A percentile compares a stretch with the other conserved stretches of the same genome.
These are phyloP conservation scores for Neodidymelliopsis sp. DNA, from an alignment of 2,329 filamentous ascomycete genomes.

Conservation along the genomic window DNA sequence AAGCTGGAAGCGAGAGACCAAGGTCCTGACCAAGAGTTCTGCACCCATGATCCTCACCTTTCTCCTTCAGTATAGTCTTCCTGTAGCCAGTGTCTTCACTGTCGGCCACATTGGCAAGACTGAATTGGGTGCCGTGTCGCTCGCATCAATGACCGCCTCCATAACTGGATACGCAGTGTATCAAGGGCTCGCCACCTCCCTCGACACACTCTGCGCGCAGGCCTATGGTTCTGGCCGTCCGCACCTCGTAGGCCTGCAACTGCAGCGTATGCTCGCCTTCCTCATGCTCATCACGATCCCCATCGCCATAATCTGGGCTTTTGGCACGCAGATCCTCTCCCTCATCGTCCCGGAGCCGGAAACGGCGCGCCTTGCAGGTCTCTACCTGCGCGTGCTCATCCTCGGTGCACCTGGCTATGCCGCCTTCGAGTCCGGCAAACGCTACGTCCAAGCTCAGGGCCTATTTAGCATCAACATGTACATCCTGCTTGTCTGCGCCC, in stretches of 20 bases:
- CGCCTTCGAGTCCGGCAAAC: slow-evolving; percentile 80
- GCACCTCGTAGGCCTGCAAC: slow-evolving; percentile 83
- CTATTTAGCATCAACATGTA: slow-evolving; percentile 85
- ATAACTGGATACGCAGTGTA: slow-evolving; percentile 59
- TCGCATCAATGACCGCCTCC: slow-evolving; percentile 58
- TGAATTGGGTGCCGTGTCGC: slow-evolving; percentile 57
- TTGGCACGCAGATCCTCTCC: slow-evolving; percentile 68
- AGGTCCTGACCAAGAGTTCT: slow-evolving; percentile 70
- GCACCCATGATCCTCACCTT: slow-evolving; percentile 57
- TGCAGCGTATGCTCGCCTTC: slow-evolving; percentile 83
- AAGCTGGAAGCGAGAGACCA: slow-evolving; percentile 88
- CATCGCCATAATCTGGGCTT: slow-evolving; percentile 74
- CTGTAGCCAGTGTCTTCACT: slow-evolving; percentile 57
- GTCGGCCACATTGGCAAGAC: slow-evolving; percentile 59
- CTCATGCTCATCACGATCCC: slow-evolving; percentile 75
- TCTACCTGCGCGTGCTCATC: slow-evolving; percentile 75
- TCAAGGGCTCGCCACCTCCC: slow-evolving; percentile 78
- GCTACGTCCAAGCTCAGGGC: slow-evolving; percentile 87
- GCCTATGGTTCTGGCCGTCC: slow-evolving; percentile 92
- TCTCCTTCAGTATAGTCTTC: slow-evolving; percentile 58
- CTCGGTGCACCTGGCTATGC: slow-evolving; percentile 78
- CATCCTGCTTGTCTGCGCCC: slow-evolving; percentile 81
- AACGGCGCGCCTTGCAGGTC: slow-evolving; percentile 74
- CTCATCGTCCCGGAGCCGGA: slow-evolving; percentile 74
- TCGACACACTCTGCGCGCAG: slow-evolving; percentile 93